A percentile compares a stretch with the other conserved stretches of the same genome.
These are phyloP conservation scores for Kitagawia praeruptora DNA, from an alignment of 129 eudicot species.

Conservation along the genomic window DNA sequence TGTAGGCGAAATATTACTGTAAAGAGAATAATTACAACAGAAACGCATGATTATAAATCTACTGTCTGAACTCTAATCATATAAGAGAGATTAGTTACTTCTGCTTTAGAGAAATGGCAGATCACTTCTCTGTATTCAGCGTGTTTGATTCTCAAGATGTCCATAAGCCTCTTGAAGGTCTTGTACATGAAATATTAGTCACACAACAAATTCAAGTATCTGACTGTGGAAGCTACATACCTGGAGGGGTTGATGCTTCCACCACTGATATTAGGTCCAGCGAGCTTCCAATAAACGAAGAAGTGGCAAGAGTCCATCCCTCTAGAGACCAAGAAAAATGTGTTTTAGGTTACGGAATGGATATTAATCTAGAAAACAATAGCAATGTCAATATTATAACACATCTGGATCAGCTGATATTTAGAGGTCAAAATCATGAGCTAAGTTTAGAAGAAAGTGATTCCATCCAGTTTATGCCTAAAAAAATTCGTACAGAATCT, in stretches of 20 bases:
- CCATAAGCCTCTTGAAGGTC: neutral
- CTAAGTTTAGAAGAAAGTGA: neutral
- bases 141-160: too few relatives aligned
- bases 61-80: too few relatives aligned
- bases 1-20: too few relatives aligned
- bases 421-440: neutral
- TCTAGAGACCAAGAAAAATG: neutral
- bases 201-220: conserved; percentile 2
- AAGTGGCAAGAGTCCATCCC: neutral
- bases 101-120: too few relatives aligned
- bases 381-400: neutral
- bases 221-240: conserved; percentile 3
- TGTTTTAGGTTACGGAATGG: neutral
- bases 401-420: neutral
- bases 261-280: too few relatives aligned
- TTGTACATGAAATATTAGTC: conserved; percentile 4
- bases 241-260: neutral
- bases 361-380: neutral
- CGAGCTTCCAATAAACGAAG: neutral
- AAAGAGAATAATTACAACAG: too few relatives aligned
- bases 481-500: conserved; percentile 15
- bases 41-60: too few relatives aligned
- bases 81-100: too few relatives aligned
- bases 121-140: too few relatives aligned
- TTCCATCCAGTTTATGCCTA: neutral